These are phyloP conservation scores for Cadophora malorum DNA, from an alignment of 2,329 filamentous ascomycete species.

Conservation along the genomic window DNA sequence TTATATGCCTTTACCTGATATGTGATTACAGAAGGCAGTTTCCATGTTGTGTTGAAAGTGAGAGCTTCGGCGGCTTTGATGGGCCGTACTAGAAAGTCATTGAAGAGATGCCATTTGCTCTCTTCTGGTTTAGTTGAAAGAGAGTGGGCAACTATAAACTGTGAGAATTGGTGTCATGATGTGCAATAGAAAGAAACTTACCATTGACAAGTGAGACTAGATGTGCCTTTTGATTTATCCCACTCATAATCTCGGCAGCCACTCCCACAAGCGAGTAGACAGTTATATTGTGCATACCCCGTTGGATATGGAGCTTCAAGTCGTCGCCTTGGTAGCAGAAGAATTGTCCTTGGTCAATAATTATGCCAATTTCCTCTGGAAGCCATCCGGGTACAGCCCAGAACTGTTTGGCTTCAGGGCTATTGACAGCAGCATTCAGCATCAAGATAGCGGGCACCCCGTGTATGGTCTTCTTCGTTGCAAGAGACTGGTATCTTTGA, in stretches of 20 bases:
- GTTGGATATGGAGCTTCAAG: slow-evolving; percentile 78
- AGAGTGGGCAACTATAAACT: slow-evolving; percentile 65
- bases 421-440: slow-evolving; percentile 81
- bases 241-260: slow-evolving; percentile 87
- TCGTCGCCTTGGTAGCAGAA: slow-evolving; percentile 96
- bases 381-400: slow-evolving; percentile 93
- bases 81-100: slow-evolving; percentile 90
- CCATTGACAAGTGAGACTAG: slow-evolving; percentile 91
- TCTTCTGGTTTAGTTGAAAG: slow-evolving; percentile 62
- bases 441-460: slow-evolving; percentile 85
- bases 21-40: slow-evolving; percentile 84
- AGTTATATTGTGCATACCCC: slow-evolving; percentile 79
- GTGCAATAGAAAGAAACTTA: slow-evolving; percentile 42
- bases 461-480: slow-evolving; percentile 83
- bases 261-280: slow-evolving; percentile 93
- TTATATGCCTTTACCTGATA: slow-evolving; percentile 85
- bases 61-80: slow-evolving; percentile 84
- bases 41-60: slow-evolving; percentile 90
- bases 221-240: slow-evolving; percentile 85
- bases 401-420: slow-evolving; percentile 74
- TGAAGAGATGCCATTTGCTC: slow-evolving; percentile 93
- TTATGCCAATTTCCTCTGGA: slow-evolving; percentile 91
- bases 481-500: slow-evolving; percentile 86
- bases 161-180: slow-evolving; percentile 23
- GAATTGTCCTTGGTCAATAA: slow-evolving; percentile 89